These are phyloP conservation scores for Metschnikowia lochheadii DNA, from an alignment of 805 yeast species.

Conservation along the genomic window DNA sequence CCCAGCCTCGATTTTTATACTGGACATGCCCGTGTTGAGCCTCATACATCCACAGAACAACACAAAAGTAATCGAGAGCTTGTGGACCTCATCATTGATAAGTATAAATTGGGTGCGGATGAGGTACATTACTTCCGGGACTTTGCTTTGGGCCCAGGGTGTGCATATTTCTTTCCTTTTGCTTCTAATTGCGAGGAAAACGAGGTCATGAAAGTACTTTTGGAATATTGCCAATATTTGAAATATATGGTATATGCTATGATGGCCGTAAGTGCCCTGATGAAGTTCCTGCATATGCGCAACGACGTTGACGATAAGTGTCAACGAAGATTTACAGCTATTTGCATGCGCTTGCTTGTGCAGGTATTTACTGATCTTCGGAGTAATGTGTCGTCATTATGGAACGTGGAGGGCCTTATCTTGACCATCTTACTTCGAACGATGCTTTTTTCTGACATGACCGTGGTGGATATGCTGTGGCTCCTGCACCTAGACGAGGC, in stretches of 20 bases:
- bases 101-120: conserved; percentile 11
- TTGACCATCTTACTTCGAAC: conserved; percentile 25
- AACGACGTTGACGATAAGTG: conserved; percentile 12
- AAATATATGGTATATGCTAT: conserved; percentile 19
- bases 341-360: conserved; percentile 18
- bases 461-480: conserved; percentile 20
- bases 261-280: conserved; percentile 17
- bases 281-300: conserved; percentile 12
- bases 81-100: conserved; percentile 11
- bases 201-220: conserved; percentile 17
- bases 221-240: conserved; percentile 18
- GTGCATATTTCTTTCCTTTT: conserved; percentile 16
- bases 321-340: conserved; percentile 16
- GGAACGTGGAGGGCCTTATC: conserved; percentile 24
- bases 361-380: conserved; percentile 17
- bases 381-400: conserved; percentile 15
- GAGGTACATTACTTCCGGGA: conserved; percentile 14
- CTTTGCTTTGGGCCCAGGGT: conserved; percentile 9
- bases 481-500: conserved; percentile 26
- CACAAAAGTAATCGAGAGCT: conserved; percentile 10
- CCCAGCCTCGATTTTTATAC: conserved; percentile 6
- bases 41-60: neutral
- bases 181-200: conserved; percentile 11
- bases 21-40: neutral
- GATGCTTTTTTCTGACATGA: conserved; percentile 21